A percentile compares a stretch with the other conserved stretches of the same genome.
Conservation (phyloP, 148 eudicot genomes). For the Silene latifolia region DNA sequence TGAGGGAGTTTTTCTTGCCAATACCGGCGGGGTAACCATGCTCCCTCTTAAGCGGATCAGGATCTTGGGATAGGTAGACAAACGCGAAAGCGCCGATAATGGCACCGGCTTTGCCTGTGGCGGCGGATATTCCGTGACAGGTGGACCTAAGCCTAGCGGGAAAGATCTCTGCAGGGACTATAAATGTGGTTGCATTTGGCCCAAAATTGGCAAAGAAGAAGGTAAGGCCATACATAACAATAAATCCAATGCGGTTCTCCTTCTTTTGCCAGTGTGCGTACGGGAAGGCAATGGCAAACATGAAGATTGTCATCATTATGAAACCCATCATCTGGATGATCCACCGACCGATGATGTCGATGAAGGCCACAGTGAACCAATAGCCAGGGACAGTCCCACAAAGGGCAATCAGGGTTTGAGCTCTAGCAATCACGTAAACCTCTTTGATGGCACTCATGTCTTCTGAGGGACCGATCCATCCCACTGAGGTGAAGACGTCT, state of each 20-base stretch:
- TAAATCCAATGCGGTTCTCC: constrained; percentile 52
- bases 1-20: constrained; percentile 51
- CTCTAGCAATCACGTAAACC: constrained; percentile 44
- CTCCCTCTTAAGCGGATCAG: constrained; percentile 32
- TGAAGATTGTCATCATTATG: constrained; percentile 63
- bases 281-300: constrained; percentile 71
- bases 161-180: constrained; percentile 77
- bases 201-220: constrained; percentile 86
- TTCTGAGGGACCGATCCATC: constrained; percentile 45
- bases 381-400: constrained; percentile 70
- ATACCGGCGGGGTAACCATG: constrained; percentile 62
- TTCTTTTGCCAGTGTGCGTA: constrained; percentile 48
- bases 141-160: constrained; percentile 83
- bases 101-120: constrained; percentile 68
- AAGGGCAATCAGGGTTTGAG: constrained; percentile 59
- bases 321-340: constrained; percentile 28
- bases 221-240: constrained; percentile 60
- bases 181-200: constrained; percentile 80
- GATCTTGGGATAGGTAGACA: constrained; percentile 50
- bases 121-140: constrained; percentile 81
- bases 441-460: constrained; percentile 54
- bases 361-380: constrained; percentile 58
- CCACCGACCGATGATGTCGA: constrained; percentile 35
- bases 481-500: constrained; percentile 46
- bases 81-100: constrained; percentile 74